Evolutionary conservation across 495 filamentous ascomycete genomes (phyloP).

Genomic region (Hypoxylon lienhwacheense): DNA sequence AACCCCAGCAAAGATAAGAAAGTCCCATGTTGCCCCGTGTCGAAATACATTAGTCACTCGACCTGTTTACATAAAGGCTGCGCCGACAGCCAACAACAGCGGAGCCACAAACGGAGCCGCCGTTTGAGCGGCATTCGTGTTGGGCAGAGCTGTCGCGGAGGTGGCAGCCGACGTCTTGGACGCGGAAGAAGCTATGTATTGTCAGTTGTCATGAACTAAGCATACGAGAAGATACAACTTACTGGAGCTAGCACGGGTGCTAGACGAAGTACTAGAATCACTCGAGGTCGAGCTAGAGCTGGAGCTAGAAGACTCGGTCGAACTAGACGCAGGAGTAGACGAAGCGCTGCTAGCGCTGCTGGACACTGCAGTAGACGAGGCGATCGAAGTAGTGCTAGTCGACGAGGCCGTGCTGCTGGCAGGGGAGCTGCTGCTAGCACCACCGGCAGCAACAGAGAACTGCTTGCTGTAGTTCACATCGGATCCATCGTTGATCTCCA

Average conservation of each 20-base stretch:
- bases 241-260: slow-evolving; percentile 33
- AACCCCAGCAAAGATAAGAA: slow-evolving; percentile 1
- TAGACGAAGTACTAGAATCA: slow-evolving; percentile 24
- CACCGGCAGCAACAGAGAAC: slow-evolving; percentile 41
- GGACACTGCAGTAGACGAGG: slow-evolving; percentile 25
- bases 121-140: slow-evolving; percentile 35
- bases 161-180: slow-evolving; percentile 23
- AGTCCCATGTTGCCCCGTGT: background rate
- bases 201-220: slow-evolving; percentile 26
- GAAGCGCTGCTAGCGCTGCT: slow-evolving; percentile 37
- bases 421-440: slow-evolving; percentile 18
- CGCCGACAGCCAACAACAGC: slow-evolving; percentile 32
- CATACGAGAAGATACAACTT: slow-evolving; percentile 19
- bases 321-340: slow-evolving; percentile 24
- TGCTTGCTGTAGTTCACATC: slow-evolving; percentile 48
- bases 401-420: slow-evolving; percentile 28
- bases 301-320: background rate
- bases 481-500: slow-evolving; percentile 44
- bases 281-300: background rate
- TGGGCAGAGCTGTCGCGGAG: slow-evolving; percentile 22
- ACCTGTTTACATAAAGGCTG: slow-evolving; percentile 29
- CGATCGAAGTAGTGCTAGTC: slow-evolving; percentile 20
- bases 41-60: background rate
- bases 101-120: slow-evolving; percentile 34
- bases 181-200: slow-evolving; percentile 22